Base-by-base conservation (phyloP, 805 yeast genomes). In the Scheffersomyces ergatensis region DNA sequence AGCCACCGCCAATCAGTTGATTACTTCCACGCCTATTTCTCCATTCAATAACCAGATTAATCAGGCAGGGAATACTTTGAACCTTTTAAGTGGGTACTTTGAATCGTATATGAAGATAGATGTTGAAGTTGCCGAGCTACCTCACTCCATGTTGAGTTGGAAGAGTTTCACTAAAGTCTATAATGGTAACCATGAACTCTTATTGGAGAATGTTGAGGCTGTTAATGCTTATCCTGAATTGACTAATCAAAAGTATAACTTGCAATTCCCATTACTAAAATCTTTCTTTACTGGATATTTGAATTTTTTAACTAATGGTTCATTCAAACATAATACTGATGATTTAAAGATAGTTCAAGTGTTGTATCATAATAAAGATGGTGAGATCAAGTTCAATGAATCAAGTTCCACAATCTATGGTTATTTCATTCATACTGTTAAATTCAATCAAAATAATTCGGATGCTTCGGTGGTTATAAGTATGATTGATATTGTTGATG, bases 221-320 rank as follows among this genome's bases (percentile, higher is more conserved):
- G 45, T 67, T 15, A 67, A 65, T 43, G 74, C 72, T 0, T 66
- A 59, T 39, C 41, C 37, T 6, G 45, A 50, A 24, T 41, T 45
- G 1, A 42, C 44, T 9, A 35, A 20, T 8, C 43, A 53, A 5
- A 38, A 42, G 14, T 60, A 49, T 37, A 55, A 57, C 7, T 50
- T 67, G 14, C 57, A 60, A 21, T 46, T 66, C 13, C 75, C 76
- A 4, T 65, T 70, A 37, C 48, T 67, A 50, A 62, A 53, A 41
- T 54, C 51, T 17, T 70, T 70, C 46, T 64, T 72, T 63, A 51
- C 62, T 1, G 75, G 76, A 0, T 65, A 60, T 44, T 49, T 70
- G 17, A 50, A 65, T 12, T 67, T 54, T 39, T 47, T 67, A 34
- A 44, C 53, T 36, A 65, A 66, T 47, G 74, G 74, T 4, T 45